Base-by-base conservation (phyloP, 2,329 filamentous ascomycete species). In the Xylaria sp. region DNA sequence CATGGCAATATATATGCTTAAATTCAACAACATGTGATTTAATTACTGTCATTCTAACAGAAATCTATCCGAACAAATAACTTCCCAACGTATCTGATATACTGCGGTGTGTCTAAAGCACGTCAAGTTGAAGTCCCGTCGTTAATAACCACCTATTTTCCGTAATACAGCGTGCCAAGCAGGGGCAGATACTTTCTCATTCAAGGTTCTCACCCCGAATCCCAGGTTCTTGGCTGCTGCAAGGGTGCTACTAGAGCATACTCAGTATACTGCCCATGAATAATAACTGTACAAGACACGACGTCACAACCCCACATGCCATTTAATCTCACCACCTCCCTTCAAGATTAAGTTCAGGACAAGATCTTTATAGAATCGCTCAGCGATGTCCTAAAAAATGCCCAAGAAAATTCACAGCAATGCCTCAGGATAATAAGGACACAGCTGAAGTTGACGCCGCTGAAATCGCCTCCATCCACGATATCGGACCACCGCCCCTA, bases 401-500 rank as follows among this genome's bases (percentile, higher is more conserved):
- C 38, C 65, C 51, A 6, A 44, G 64, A 7, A 62, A 39, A 39
- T 29, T 29, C 1, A 57, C 44, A 31, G 25, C 55, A n/a, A 65
- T 63, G 68, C 50, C 66, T 5, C 27, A 39, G 10, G 53, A 67
- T 51, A 57, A 17, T 4, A 66, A 70, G 38, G 11, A 50, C 5
- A 42, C 29, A 9, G n/a, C 63, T 1, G 31, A 58, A 58, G 49
- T 70, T 45, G 67, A 66, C 27, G 17, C 60, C n/a, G 50, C 63
- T 6, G 56, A 66, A 51, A 56, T 69, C 59, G 25, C 31, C 4
- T 68, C 61, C 20, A 70, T 70, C 55, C 68, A 71, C 45, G 67
- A 69, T 17, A 60, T 69, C 13, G 61, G 73, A 50, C 71, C 73
- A 54, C 66, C 70, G 38, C 54, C 73, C 44, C 60, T 73, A 53